Evolutionary conservation across 177 flowering plant genomes (phyloP), one percentile per base, ranked within the genome.

Genomic region (Vitis hybrid): DNA sequence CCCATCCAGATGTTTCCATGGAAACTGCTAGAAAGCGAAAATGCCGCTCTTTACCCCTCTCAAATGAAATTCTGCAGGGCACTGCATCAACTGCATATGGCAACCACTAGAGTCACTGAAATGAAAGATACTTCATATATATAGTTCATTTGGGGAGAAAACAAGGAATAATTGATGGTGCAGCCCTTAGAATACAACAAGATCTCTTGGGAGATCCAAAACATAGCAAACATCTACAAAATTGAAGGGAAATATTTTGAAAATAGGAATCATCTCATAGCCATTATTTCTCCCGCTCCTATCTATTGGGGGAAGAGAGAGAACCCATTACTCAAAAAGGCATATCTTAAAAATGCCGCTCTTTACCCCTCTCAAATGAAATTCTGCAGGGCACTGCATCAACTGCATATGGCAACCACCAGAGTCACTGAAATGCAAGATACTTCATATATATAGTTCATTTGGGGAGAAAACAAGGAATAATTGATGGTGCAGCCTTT

Each of bases 41-140:
- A 67, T 90, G 94, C 2, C 99, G 95, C 68, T 96, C 99, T 82
- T 87, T 96, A 30, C 98, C 97, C 77, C 95, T 86, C 81, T 96
- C 97, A 82, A 93, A 96, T 57, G 99, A 87, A 75, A 96, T 92
- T 85, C 91, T 89, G 80, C 99, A 96, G 76, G 99, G 93, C 78
- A 93, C 81, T 21, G 94, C 97, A 85, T 87, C 96, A 72, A 75
- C 98, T 96, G 89, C 86, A 82, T 48, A 77, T 62, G 64, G 69
- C 9, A 77, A 52, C 66, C 60, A 66, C 49, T 63, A 66, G 67
- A 66, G 21, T 64, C 46, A 66, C 52, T 62, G 11, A 48, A 60
- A 27, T 62, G 63, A 63, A 64, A 56, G 12, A 35, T 46, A 51
- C 9, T 21, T 7, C 24, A 18, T 11, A 1, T 11, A 11, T 27